Base-by-base conservation (phyloP, 129 eudicot species). In the Flaveria robusta region DNA sequence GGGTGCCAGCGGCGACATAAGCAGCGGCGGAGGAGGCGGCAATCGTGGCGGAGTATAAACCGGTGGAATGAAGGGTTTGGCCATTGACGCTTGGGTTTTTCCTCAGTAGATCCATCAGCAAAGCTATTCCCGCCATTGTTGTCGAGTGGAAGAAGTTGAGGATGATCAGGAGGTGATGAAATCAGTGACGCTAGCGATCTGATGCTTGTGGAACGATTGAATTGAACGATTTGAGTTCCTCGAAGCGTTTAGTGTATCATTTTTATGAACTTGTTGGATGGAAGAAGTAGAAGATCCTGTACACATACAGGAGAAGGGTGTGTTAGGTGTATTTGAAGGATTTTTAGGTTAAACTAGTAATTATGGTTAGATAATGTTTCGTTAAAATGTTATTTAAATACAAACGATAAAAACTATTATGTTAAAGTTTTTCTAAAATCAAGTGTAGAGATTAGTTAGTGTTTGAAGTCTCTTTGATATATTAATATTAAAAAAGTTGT, bases 11-110 rank as follows among this genome's bases (percentile, higher is more conserved):
- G 68, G 87, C 82, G 9, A 71, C 83, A 69, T 86, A 85, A 49
- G 89, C 86, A 20, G 88, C 96, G 50, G 87, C 89, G 64, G 91
- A 77, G 37, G 91, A 80, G 43, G 87, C 85, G 14, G 91, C 93
- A 76, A 84, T 51, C 4, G 83, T 78, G 52, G 89, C 85, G 56
- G 97, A 81, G 75, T 87, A 86, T 20, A 87, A 77, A 23, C 87
- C 83, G 52, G 84, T 59, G 1, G 96, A 87, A 47, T 79, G 90
- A 23, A 87, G 52, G 49, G 87, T 60, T 63, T 79, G 79, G 71
- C 78, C 41, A 68, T 74, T 81, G 16, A 81, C 76, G 80, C 74
- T 79, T 1, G 87, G 90, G 68, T 84, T 87, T 71, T 83, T 89
- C 70, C 77, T 84, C 63, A 86, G 16, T 70, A 89, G 83, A 87